A percentile compares a stretch with the other conserved stretches of the same genome.
These are phyloP conservation scores for Hypoxylon cercidicola DNA, from an alignment of 495 filamentous ascomycete genomes.

Conservation along the genomic window DNA sequence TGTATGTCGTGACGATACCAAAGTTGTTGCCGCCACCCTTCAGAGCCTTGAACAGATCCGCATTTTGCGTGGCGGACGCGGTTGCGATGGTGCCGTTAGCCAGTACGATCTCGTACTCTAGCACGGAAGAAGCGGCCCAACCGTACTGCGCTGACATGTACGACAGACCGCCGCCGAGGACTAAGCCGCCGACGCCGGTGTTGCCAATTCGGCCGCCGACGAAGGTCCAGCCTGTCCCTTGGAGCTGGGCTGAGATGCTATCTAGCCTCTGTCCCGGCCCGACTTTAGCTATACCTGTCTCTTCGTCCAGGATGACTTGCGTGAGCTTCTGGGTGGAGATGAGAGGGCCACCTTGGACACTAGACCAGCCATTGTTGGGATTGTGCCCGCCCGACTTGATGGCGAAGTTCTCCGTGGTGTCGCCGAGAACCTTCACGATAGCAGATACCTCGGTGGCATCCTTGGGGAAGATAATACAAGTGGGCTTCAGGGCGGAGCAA, in stretches of 20 bases:
- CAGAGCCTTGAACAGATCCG: slow-evolving; percentile 56
- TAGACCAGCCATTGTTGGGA: slow-evolving; percentile 60
- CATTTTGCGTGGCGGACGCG: slow-evolving; percentile 54
- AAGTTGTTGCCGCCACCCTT: slow-evolving; percentile 64
- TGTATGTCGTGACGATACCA: slow-evolving; percentile 61
- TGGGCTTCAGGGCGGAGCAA: slow-evolving; percentile 53
- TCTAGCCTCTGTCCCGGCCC: slow-evolving; percentile 62
- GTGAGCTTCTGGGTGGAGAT: slow-evolving; percentile 62
- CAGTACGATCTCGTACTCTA: slow-evolving; percentile 67
- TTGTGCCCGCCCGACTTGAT: slow-evolving; percentile 65
- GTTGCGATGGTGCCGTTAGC: slow-evolving; percentile 65
- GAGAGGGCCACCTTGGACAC: slow-evolving; percentile 62
- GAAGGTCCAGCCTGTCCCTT: slow-evolving; percentile 57
- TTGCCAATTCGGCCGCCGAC: slow-evolving; percentile 62
- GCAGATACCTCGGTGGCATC: slow-evolving; percentile 50
- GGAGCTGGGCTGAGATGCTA: slow-evolving; percentile 58
- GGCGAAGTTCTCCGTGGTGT: slow-evolving; percentile 57
- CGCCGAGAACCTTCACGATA: slow-evolving; percentile 45
- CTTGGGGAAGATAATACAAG: slow-evolving; percentile 59
- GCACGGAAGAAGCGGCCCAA: slow-evolving; percentile 64
- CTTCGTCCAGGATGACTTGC: slow-evolving; percentile 55
- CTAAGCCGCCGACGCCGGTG: slow-evolving; percentile 57
- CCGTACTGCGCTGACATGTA: slow-evolving; percentile 67
- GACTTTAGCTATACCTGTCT: slow-evolving; percentile 55
- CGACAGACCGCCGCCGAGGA: slow-evolving; percentile 55